A percentile compares a stretch with the other conserved stretches of the same genome.
Conservation (phyloP, 139 green algal species). For the Micractinium sp. region DNA sequence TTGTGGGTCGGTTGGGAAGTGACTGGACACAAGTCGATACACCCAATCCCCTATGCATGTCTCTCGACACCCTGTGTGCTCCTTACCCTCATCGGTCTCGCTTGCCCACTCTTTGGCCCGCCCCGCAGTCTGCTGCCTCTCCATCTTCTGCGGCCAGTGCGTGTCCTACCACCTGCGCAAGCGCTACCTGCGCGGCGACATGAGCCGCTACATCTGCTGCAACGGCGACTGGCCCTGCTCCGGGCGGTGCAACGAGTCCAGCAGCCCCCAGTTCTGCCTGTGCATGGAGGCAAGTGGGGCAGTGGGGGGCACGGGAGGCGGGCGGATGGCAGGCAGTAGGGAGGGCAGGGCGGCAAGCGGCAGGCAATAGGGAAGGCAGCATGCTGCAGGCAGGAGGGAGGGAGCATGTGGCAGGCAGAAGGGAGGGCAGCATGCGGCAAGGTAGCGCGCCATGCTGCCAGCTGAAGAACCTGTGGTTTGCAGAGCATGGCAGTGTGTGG, state of each 20-base stretch:
- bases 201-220: conserved; percentile 66
- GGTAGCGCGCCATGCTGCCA: not conserved
- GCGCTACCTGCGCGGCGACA: conserved; percentile 75
- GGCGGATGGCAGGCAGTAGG: not conserved
- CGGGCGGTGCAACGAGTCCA: conserved; percentile 65
- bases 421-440: not conserved
- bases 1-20: no score
- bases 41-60: not conserved
- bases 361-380: not conserved
- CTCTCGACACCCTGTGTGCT: not conserved
- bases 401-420: not conserved
- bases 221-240: conserved; percentile 80
- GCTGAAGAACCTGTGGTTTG: no score
- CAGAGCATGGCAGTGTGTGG: no score
- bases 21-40: no score
- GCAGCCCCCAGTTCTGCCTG: conserved; percentile 76
- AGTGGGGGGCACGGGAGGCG: not conserved
- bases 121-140: conserved; percentile 43
- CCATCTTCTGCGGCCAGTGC: conserved; percentile 62
- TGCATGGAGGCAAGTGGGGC: conserved; percentile 66
- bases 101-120: not conserved
- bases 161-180: conserved; percentile 74
- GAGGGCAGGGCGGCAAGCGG: not conserved
- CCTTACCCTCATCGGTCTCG: not conserved
- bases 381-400: not conserved